These are phyloP conservation scores for Stromatinia cepivora DNA, from an alignment of 2,329 filamentous ascomycete species.

Conservation along the genomic window DNA sequence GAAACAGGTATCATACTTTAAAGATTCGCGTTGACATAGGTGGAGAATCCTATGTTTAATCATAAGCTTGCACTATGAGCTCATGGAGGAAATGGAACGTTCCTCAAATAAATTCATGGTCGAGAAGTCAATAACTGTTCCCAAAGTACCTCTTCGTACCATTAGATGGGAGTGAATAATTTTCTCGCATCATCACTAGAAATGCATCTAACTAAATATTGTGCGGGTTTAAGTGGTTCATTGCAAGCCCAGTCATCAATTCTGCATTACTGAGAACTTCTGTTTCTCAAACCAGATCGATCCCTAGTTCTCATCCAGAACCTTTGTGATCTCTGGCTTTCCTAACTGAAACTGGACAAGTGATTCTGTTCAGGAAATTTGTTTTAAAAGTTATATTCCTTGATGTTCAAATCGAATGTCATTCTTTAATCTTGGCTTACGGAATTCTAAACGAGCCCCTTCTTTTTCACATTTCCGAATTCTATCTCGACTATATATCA, in stretches of 20 bases:
- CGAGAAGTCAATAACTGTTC: not conserved
- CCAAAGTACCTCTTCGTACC: no score
- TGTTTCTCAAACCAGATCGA: not conserved
- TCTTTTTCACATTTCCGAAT: not conserved
- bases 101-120: not conserved
- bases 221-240: not conserved
- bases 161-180: no score
- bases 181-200: not conserved
- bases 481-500: not conserved
- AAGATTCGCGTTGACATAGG: no score
- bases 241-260: not conserved
- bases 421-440: not conserved
- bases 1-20: no score
- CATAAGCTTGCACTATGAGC: no score
- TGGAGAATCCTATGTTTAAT: no score
- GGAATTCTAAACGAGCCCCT: not conserved
- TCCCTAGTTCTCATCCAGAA: not conserved
- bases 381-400: not conserved
- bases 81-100: not conserved
- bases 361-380: not conserved
- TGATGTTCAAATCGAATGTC: not conserved
- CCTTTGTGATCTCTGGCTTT: not conserved
- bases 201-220: not conserved
- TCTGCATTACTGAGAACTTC: not conserved
- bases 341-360: not conserved